phyloP scores from a whole-genome alignment of 352 stramenopile species.

The Peronosclerospora sorghi region DNA sequence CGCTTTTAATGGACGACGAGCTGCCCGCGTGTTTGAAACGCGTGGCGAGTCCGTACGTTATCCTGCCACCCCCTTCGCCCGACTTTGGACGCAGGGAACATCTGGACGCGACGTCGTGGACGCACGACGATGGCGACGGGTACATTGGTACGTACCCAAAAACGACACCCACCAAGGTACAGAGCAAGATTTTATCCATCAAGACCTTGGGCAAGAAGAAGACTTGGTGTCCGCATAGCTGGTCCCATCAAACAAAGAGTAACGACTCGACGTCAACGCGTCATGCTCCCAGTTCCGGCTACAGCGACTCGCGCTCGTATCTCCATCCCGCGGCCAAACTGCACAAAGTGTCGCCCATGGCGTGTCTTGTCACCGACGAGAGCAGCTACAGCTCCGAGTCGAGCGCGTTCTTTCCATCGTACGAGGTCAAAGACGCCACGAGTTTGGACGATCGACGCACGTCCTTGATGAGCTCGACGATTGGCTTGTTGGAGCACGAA shows the following conservation, averaged over 20 bases:
- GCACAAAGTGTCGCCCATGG: constrained; percentile 13
- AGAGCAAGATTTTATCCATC: constrained; percentile 51
- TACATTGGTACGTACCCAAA: constrained; percentile 19
- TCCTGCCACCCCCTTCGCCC: no score
- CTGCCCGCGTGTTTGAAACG: no score
- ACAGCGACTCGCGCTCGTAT: constrained; percentile 33
- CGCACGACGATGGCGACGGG: constrained; percentile 2
- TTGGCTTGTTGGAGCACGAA: constrained; percentile 39
- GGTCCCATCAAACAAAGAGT: constrained; percentile 1
- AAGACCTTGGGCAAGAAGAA: constrained; percentile 25
- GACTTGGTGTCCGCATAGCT: constrained; percentile 9
- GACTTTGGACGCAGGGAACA: constrained; percentile 10
- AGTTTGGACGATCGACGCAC: constrained; percentile 26
- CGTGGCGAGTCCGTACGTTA: no score
- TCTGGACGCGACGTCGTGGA: constrained; percentile 4
- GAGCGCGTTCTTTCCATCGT: constrained; percentile 9
- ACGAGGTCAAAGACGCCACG: constrained; percentile 12
- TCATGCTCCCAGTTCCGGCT: constrained; percentile 6
- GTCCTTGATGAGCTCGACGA: constrained; percentile 41
- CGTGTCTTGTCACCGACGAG: constrained; percentile 23
- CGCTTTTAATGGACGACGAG: no score
- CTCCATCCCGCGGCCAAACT: constrained; percentile 28
- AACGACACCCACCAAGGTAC: constrained; percentile 7
- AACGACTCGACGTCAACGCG: not conserved
- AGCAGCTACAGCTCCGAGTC: constrained; percentile 34